These are phyloP conservation scores for Ceratocystis destructans DNA, from an alignment of 2,329 filamentous ascomycete genomes.

Conservation along the genomic window DNA sequence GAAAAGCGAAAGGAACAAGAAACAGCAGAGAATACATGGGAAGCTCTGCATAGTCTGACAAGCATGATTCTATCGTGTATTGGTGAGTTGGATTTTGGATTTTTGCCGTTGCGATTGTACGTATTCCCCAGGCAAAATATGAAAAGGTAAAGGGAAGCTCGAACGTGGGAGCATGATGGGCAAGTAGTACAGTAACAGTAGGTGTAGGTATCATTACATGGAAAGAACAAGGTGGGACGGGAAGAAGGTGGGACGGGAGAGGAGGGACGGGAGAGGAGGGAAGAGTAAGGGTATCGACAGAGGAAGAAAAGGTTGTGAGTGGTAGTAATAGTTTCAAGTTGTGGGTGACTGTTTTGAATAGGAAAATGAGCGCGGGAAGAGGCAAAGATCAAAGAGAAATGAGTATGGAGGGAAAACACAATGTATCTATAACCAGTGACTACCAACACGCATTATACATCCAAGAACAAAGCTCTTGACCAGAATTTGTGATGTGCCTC, in stretches of 20 bases:
- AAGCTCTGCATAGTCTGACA: background rate
- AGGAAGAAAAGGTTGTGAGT: no score
- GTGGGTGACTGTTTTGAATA: background rate
- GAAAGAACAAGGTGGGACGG: background rate
- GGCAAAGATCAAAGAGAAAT: background rate
- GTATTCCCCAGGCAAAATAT: background rate
- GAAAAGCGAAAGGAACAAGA: background rate
- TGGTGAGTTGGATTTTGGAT: background rate
- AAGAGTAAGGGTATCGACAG: conserved; percentile 10
- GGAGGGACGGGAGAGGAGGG: background rate
- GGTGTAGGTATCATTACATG: conserved; percentile 7
- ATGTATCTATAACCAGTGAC: background rate
- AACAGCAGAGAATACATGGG: background rate
- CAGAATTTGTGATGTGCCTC: background rate
- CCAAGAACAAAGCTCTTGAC: background rate
- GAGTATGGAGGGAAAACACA: background rate
- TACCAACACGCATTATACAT: background rate
- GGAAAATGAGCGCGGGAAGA: background rate
- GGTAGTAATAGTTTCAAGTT: no score
- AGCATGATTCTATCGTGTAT: conserved; percentile 1
- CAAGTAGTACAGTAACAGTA: background rate
- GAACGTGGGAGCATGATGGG: background rate
- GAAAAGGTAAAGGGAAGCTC: background rate
- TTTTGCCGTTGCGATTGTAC: background rate
- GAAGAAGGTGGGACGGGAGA: no score